Evolutionary conservation across 495 filamentous ascomycete species (phyloP).

Genomic region (Paragyromitra xinjiangensis): DNA sequence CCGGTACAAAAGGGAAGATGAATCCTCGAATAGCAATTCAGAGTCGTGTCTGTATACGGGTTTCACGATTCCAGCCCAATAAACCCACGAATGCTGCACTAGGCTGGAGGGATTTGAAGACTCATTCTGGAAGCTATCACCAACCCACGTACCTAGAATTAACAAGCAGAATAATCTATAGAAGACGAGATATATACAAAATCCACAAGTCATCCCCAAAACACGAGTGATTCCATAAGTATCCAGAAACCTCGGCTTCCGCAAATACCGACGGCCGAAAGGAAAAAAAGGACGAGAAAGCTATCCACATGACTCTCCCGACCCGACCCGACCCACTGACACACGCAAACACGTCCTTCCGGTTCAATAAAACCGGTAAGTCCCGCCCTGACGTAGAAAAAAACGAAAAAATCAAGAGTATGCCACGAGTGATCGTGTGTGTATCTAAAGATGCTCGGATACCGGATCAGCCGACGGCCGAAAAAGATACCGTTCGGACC

Average conservation of each 20-base stretch:
- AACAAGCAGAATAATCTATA: neutral
- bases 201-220: neutral
- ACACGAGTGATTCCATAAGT: neutral
- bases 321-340: neutral
- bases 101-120: neutral
- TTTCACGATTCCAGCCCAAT: neutral
- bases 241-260: neutral
- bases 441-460: neutral
- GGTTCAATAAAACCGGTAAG: neutral
- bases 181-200: neutral
- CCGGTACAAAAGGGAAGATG: neutral
- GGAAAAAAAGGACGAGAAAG: neutral
- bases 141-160: neutral
- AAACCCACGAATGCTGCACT: neutral
- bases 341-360: neutral
- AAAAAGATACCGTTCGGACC: neutral
- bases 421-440: slow-evolving; percentile 2
- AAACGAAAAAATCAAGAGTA: neutral
- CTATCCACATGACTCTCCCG: neutral
- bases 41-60: neutral
- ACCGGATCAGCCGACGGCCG: neutral
- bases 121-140: neutral
- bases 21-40: neutral
- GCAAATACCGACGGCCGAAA: neutral
- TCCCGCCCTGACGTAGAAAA: neutral